Conservation (phyloP, 2,329 filamentous ascomycete species). For the Phoma sp. region DNA sequence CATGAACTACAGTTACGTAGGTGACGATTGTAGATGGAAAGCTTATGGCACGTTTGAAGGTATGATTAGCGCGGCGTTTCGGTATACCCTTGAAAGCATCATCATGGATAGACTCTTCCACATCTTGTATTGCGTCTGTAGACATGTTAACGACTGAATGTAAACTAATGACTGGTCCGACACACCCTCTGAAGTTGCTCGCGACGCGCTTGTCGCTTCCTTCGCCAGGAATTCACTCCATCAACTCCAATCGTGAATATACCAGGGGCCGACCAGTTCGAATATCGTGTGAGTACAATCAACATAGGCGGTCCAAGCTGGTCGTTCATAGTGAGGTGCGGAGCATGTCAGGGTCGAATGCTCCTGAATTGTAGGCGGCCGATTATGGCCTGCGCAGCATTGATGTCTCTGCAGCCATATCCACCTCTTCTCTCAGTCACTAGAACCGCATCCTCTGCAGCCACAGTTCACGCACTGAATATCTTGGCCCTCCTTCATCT, state of each 20-base stretch:
- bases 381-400: not conserved
- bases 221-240: not conserved
- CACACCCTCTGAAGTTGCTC: slow-evolving; percentile 24
- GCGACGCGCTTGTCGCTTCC: not conserved
- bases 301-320: not conserved
- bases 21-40: not conserved
- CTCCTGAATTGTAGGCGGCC: not conserved
- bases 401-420: not conserved
- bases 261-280: not conserved
- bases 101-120: slow-evolving; percentile 21
- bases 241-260: not conserved
- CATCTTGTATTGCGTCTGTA: slow-evolving; percentile 31
- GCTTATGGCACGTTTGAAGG: not conserved
- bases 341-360: not conserved
- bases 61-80: slow-evolving; percentile 20
- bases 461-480: slow-evolving; percentile 96
- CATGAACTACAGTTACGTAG: too few relatives aligned
- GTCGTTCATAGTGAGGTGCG: not conserved
- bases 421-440: slow-evolving; percentile 63
- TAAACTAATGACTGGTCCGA: slow-evolving; percentile 24
- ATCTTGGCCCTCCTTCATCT: slow-evolving; percentile 87
- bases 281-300: not conserved
- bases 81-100: slow-evolving; percentile 26
- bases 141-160: slow-evolving; percentile 30
- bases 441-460: slow-evolving; percentile 87